A percentile compares a stretch with the other conserved stretches of the same genome.
These are phyloP conservation scores for Colletotrichum gigasporum DNA, from an alignment of 2,329 filamentous ascomycete species.

Conservation along the genomic window DNA sequence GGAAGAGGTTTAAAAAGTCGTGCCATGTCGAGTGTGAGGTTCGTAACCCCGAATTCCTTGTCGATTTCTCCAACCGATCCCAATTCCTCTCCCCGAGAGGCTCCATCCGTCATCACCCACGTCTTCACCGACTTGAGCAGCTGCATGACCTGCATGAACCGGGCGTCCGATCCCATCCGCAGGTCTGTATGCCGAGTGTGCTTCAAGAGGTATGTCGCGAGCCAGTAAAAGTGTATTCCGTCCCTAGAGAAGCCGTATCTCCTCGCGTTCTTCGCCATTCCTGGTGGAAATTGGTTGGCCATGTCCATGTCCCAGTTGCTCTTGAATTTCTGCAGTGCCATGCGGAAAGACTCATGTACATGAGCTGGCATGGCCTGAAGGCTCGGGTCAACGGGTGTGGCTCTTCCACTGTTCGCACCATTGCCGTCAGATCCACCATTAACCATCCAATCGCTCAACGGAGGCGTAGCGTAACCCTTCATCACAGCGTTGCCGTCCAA, in stretches of 20 bases:
- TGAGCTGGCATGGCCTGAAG: slow-evolving; percentile 52
- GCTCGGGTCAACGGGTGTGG: slow-evolving; percentile 54
- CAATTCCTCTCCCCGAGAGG: slow-evolving; percentile 71
- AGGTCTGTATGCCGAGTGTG: slow-evolving; percentile 64
- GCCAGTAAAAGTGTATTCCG: slow-evolving; percentile 77
- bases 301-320: slow-evolving; percentile 76
- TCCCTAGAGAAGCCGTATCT: slow-evolving; percentile 77
- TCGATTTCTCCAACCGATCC: slow-evolving; percentile 76
- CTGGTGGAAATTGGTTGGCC: slow-evolving; percentile 70
- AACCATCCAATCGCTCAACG: slow-evolving; percentile 67
- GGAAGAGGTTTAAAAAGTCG: slow-evolving; percentile 73
- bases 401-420: slow-evolving; percentile 51
- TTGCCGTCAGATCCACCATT: slow-evolving; percentile 48
- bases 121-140: slow-evolving; percentile 67
- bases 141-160: slow-evolving; percentile 69
- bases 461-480: slow-evolving; percentile 61
- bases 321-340: slow-evolving; percentile 78
- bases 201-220: slow-evolving; percentile 73
- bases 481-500: slow-evolving; percentile 49
- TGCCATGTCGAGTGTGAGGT: slow-evolving; percentile 77
- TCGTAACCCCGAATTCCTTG: slow-evolving; percentile 69
- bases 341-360: slow-evolving; percentile 57
- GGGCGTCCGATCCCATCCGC: slow-evolving; percentile 64
- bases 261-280: slow-evolving; percentile 56
- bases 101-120: slow-evolving; percentile 72